phyloP scores from a whole-genome alignment of 2,329 filamentous ascomycete species.

The Pseudogymnoascus sp. region DNA sequence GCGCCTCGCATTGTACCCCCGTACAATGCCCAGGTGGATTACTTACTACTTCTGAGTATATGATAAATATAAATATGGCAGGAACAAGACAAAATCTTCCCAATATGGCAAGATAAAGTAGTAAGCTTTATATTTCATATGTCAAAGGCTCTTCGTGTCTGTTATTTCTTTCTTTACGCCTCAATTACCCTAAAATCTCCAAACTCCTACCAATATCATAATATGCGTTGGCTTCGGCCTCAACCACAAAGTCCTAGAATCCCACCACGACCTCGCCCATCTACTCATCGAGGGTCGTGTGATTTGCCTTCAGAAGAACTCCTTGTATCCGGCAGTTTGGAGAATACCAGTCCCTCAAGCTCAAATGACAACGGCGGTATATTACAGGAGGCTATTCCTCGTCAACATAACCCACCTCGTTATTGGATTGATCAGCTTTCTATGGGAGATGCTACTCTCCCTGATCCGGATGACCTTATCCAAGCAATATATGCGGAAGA shows the following conservation, averaged over 20 bases:
- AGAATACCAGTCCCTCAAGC: neutral
- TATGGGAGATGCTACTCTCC: neutral
- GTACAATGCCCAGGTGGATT: neutral
- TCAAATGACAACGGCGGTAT: neutral
- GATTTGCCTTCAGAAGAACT: neutral
- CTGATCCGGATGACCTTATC: neutral
- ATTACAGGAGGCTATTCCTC: slow-evolving; percentile 2
- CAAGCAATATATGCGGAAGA: neutral
- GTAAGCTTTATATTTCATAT: neutral
- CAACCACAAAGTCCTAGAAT: neutral
- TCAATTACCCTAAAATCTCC: neutral
- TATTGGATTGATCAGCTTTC: neutral
- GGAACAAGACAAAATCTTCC: neutral
- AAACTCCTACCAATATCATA: neutral
- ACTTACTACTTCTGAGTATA: neutral
- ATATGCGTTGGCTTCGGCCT: neutral
- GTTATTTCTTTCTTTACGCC: neutral
- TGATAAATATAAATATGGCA: neutral
- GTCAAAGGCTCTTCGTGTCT: neutral
- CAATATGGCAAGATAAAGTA: neutral
- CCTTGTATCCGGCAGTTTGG: neutral
- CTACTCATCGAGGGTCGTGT: neutral
- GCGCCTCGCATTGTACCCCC: neutral
- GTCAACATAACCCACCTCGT: neutral
- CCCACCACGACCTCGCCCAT: neutral